A percentile compares a stretch with the other conserved stretches of the same genome.
phyloP scores from a whole-genome alignment of 2,329 filamentous ascomycete species.

The Hypoxylon sp. region DNA sequence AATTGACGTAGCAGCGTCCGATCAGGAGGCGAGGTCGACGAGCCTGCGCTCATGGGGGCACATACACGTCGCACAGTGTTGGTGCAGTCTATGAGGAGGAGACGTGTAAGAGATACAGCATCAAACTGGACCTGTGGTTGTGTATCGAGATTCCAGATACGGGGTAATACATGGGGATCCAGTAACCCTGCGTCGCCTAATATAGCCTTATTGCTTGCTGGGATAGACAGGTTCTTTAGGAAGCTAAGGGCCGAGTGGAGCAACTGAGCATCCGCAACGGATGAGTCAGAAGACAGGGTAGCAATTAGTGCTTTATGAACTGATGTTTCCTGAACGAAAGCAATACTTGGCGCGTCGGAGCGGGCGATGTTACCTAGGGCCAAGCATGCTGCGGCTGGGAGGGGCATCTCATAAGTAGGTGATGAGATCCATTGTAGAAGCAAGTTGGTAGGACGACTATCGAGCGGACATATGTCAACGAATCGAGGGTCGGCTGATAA shows the following conservation, averaged over 20 bases:
- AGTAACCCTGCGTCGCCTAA: constrained; percentile 62
- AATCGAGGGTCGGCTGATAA: constrained; percentile 64
- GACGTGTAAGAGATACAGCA: constrained; percentile 67
- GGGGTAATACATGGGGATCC: constrained; percentile 60
- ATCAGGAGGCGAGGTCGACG: constrained; percentile 27
- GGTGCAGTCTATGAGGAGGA: constrained; percentile 66
- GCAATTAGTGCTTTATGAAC: constrained; percentile 59
- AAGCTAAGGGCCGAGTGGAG: constrained; percentile 69
- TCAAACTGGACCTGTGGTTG: constrained; percentile 70
- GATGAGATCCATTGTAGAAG: constrained; percentile 62
- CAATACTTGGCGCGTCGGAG: constrained; percentile 64
- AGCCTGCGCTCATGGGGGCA: constrained; percentile 45
- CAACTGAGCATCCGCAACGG: constrained; percentile 60
- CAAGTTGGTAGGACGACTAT: constrained; percentile 56
- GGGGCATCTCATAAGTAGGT: constrained; percentile 51
- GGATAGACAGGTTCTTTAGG: constrained; percentile 73
- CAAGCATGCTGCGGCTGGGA: constrained; percentile 70
- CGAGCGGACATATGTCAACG: constrained; percentile 55
- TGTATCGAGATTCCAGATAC: constrained; percentile 65
- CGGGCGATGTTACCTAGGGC: constrained; percentile 71
- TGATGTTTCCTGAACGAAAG: constrained; percentile 61
- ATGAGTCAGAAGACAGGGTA: constrained; percentile 56
- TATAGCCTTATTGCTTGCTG: constrained; percentile 63
- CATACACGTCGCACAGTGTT: constrained; percentile 65
- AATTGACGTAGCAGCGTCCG: constrained; percentile 54